These are phyloP conservation scores for Penicillium herquei DNA, from an alignment of 495 filamentous ascomycete species.

Conservation along the genomic window DNA sequence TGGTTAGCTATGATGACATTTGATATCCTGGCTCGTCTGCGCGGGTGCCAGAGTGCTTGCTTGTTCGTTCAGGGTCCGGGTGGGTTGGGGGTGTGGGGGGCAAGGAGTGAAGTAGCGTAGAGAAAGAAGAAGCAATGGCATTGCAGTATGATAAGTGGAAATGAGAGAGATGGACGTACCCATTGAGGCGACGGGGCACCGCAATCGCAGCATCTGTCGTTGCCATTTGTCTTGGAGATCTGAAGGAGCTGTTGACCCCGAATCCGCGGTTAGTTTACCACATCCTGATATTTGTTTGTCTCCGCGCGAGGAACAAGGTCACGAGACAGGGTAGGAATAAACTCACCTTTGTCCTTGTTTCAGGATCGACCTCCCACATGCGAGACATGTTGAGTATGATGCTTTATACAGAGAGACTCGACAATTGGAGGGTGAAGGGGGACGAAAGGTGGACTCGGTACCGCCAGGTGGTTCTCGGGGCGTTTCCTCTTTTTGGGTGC, in stretches of 20 bases:
- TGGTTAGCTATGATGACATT: constrained; percentile 3
- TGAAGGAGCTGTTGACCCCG: constrained; percentile 63
- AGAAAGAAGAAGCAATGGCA: too few relatives aligned
- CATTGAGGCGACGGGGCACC: constrained; percentile 94
- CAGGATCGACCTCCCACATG: constrained; percentile 98
- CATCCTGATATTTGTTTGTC: background rate
- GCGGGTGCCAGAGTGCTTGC: too few relatives aligned
- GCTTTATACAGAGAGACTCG: constrained; percentile 4
- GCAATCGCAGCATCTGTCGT: constrained; percentile 91
- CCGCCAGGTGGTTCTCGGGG: constrained; percentile 3
- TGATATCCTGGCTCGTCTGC: background rate
- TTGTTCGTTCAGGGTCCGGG: background rate
- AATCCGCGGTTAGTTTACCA: constrained; percentile 14
- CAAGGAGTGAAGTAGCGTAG: background rate
- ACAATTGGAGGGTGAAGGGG: constrained; percentile 8
- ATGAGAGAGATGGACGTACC: constrained; percentile 36
- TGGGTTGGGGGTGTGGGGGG: background rate
- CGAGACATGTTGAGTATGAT: constrained; percentile 42
- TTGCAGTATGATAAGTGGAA: background rate
- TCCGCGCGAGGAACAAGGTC: background rate
- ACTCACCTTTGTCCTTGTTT: constrained; percentile 84
- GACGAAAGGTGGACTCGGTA: constrained; percentile 9
- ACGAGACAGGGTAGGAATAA: background rate
- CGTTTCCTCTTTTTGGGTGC: constrained; percentile 8
- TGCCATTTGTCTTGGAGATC: constrained; percentile 83